These are phyloP conservation scores for Poronia punctata DNA, from an alignment of 495 filamentous ascomycete species.

Conservation along the genomic window DNA sequence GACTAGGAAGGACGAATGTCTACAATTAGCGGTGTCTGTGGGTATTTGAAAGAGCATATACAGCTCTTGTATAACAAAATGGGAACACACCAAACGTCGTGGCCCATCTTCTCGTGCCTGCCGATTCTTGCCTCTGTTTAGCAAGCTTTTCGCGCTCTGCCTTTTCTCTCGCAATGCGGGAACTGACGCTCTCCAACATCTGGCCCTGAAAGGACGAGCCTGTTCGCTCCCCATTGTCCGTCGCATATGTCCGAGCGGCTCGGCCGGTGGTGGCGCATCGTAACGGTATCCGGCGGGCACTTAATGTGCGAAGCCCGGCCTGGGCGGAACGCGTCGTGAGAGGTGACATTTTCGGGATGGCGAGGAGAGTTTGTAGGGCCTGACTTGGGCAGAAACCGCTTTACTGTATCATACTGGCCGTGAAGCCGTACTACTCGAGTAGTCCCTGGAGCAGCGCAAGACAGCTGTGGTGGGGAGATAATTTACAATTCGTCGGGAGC, in stretches of 20 bases:
- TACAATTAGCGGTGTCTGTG: neutral
- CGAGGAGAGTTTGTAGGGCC: constrained; percentile 2
- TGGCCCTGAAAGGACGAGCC: constrained; percentile 70
- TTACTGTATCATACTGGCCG: constrained; percentile 5
- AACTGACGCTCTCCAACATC: constrained; percentile 74
- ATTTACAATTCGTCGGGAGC: neutral
- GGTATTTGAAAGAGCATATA: too few species aligned
- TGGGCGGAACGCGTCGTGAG: constrained; percentile 13
- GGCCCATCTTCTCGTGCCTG: constrained; percentile 50
- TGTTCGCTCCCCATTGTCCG: constrained; percentile 18
- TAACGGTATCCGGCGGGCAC: constrained; percentile 7
- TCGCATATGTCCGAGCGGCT: constrained; percentile 13
- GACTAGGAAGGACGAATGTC: too few species aligned
- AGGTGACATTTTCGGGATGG: constrained; percentile 17
- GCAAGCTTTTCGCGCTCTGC: constrained; percentile 62
- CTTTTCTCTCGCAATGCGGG: constrained; percentile 67
- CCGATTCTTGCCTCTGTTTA: constrained; percentile 44
- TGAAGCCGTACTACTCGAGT: neutral
- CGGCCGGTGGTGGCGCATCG: constrained; percentile 10
- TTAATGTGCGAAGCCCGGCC: constrained; percentile 14
- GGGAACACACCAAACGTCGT: constrained; percentile 54
- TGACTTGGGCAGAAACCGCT: neutral
- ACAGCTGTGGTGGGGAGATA: neutral
- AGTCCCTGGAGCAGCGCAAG: neutral
- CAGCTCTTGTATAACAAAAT: neutral